phyloP scores from a whole-genome alignment of 768 basidiomycete genomes.

The Lenzites betulinus region DNA sequence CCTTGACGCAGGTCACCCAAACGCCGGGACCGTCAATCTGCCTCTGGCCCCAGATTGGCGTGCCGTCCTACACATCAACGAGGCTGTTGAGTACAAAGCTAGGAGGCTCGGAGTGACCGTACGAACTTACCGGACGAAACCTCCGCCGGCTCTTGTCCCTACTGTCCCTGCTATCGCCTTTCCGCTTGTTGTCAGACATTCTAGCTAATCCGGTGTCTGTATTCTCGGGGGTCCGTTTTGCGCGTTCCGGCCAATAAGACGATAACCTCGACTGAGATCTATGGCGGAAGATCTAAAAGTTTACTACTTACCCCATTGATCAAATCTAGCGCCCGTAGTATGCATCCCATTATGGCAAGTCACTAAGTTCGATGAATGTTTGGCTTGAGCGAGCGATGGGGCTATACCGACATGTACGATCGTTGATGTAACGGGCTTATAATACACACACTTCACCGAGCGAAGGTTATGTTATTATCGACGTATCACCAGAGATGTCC shows the following conservation, averaged over 20 bases:
- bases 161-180: constrained; percentile 23
- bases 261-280: not conserved
- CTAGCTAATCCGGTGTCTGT: no score
- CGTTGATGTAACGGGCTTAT: no score
- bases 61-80: constrained; percentile 58
- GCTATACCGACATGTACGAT: no score
- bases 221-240: no score
- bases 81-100: not conserved
- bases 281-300: not conserved
- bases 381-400: no score
- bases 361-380: not conserved
- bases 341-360: not conserved
- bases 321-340: not conserved
- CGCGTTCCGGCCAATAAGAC: no score
- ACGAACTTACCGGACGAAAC: constrained; percentile 27
- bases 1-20: constrained; percentile 85
- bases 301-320: not conserved
- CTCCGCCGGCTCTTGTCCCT: constrained; percentile 28
- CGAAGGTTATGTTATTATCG: no score
- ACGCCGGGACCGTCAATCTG: constrained; percentile 79
- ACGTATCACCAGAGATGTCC: no score
- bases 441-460: no score
- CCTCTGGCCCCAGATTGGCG: constrained; percentile 64
- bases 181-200: constrained; percentile 29
- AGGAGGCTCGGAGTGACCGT: not conserved